These are phyloP conservation scores for Blastosporella zonata DNA, from an alignment of 1,284 basidiomycete species.

Conservation along the genomic window DNA sequence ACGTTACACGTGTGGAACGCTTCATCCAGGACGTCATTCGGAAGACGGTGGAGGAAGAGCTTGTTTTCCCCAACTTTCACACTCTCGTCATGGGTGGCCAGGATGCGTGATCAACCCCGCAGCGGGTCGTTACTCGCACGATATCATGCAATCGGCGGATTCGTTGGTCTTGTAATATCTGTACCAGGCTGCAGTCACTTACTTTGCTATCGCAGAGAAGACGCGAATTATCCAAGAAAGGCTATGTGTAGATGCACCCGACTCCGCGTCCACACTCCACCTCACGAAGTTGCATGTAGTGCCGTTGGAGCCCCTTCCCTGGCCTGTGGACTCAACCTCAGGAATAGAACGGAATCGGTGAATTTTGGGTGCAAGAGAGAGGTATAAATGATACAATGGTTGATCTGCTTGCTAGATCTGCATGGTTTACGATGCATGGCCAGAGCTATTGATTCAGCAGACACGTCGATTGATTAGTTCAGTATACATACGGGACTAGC, in stretches of 20 bases:
- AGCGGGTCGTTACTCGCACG: not conserved
- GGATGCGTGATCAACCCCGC: conserved; percentile 5
- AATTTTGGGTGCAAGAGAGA: no score
- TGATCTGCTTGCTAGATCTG: no score
- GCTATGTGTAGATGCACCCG: not conserved
- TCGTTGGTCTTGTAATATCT: no score
- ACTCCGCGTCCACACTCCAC: not conserved
- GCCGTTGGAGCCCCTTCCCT: no score
- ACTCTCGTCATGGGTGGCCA: conserved; percentile 66
- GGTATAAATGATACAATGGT: no score
- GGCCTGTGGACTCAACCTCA: no score
- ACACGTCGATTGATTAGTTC: not conserved
- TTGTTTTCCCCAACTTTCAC: conserved; percentile 93
- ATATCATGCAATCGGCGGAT: no score
- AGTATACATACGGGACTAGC: conserved; percentile 3
- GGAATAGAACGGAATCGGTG: no score
- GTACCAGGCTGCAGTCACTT: no score
- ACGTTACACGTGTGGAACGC: conserved; percentile 94
- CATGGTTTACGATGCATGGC: no score
- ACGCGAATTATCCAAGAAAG: no score
- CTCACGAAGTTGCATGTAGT: not conserved
- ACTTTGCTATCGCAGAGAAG: no score
- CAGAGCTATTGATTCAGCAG: not conserved
- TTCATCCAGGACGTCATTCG: conserved; percentile 95
- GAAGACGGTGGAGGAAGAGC: conserved; percentile 91